These are phyloP conservation scores for Phytophthora hybrid DNA, from an alignment of 352 stramenopile species.

Conservation along the genomic window DNA sequence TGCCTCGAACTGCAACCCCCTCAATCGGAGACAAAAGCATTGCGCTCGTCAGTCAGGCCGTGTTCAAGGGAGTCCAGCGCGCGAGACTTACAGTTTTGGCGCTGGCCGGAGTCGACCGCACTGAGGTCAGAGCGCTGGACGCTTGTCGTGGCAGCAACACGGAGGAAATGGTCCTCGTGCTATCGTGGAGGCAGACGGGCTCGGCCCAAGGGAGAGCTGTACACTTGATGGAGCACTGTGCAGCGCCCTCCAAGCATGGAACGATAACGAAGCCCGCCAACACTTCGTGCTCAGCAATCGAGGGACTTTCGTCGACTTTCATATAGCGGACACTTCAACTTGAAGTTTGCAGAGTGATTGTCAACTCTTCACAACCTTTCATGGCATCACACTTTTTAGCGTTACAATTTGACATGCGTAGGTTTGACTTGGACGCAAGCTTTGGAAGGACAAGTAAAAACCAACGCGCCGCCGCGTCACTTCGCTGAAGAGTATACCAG, in stretches of 20 bases:
- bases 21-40: slow-evolving; percentile 1
- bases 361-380: background rate
- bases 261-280: background rate
- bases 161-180: background rate
- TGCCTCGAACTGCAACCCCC: background rate
- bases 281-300: background rate
- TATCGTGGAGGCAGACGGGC: background rate
- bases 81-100: background rate
- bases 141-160: background rate
- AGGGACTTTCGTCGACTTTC: background rate
- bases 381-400: background rate
- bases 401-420: too few relatives aligned
- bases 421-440: too few relatives aligned
- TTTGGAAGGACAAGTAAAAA: background rate
- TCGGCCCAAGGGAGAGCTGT: background rate
- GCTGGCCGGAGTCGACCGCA: background rate
- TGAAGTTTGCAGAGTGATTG: slow-evolving; percentile 8
- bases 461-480: background rate
- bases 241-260: background rate
- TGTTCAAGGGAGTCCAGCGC: background rate
- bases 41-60: background rate
- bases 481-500: slow-evolving; percentile 4
- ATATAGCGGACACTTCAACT: slow-evolving; percentile 6
- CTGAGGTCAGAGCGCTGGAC: background rate
- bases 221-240: background rate